Percentiles rank a stretch among this genome's conserved stretches.
Conservation (phyloP, 345 rosid species). For the Brassica juncea region DNA sequence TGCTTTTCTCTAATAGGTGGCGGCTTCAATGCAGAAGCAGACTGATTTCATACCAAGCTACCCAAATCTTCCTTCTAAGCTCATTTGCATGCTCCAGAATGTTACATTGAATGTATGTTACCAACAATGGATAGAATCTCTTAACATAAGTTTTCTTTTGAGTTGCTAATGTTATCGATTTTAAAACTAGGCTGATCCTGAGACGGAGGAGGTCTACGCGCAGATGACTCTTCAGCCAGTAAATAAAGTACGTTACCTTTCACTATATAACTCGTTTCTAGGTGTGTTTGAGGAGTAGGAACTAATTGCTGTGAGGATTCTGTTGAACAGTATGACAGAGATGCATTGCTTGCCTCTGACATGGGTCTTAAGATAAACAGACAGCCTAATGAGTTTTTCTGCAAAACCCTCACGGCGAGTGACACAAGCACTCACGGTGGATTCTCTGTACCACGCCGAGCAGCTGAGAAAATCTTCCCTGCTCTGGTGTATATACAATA, state of each 20-base stretch:
- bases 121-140: background rate
- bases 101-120: slow-evolving; percentile 65
- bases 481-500: slow-evolving; percentile 58
- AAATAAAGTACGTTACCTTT: slow-evolving; percentile 37
- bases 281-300: background rate
- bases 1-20: slow-evolving; percentile 45
- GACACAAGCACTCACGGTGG: slow-evolving; percentile 99
- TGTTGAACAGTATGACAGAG: slow-evolving; percentile 79
- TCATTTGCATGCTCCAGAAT: slow-evolving; percentile 73
- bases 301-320: slow-evolving; percentile 27
- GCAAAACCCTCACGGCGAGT: slow-evolving; percentile 94
- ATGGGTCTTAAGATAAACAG: slow-evolving; percentile 69
- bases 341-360: slow-evolving; percentile 86
- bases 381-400: slow-evolving; percentile 84
- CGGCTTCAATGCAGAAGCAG: slow-evolving; percentile 68
- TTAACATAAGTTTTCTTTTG: background rate
- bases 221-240: slow-evolving; percentile 80
- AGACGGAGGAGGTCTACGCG: slow-evolving; percentile 80
- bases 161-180: slow-evolving; percentile 8
- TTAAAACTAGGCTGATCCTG: slow-evolving; percentile 63
- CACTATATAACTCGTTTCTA: background rate
- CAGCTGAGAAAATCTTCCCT: slow-evolving; percentile 96
- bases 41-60: slow-evolving; percentile 59
- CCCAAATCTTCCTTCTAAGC: slow-evolving; percentile 62
- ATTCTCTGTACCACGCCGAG: slow-evolving; percentile 93